Evolutionary conservation across 768 basidiomycete species (phyloP).

Genomic region (Paxillus rubicundulus): DNA sequence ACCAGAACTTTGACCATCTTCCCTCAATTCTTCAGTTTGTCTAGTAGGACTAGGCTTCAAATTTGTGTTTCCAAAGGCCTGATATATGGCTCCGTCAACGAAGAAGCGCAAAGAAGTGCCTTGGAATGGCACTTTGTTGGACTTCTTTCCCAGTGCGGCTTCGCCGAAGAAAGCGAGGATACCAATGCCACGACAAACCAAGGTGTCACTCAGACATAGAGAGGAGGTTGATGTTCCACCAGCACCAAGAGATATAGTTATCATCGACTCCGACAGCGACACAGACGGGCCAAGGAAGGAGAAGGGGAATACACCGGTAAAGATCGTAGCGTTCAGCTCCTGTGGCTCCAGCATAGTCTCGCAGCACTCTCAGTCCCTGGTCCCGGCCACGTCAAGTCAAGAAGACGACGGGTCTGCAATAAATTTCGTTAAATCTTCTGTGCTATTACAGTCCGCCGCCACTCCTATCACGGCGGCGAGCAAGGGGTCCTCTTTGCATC

Average conservation of each 20-base stretch:
- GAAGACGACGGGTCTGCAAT: not conserved
- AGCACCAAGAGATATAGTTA: constrained; percentile 44
- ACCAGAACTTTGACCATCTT: too few relatives aligned
- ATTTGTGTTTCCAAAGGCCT: too few relatives aligned
- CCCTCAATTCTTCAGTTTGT: too few relatives aligned
- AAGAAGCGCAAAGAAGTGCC: constrained; percentile 35
- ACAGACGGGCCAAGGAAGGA: constrained; percentile 8
- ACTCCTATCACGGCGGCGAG: not conserved
- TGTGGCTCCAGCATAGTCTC: not conserved
- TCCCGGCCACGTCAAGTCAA: not conserved
- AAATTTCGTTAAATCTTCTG: constrained; percentile 28
- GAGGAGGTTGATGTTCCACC: constrained; percentile 3
- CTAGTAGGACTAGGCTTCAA: too few relatives aligned
- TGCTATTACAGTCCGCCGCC: constrained; percentile 14
- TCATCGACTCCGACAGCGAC: constrained; percentile 65
- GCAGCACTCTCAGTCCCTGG: not conserved
- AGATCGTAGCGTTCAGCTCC: not conserved
- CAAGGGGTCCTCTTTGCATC: not conserved
- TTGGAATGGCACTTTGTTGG: constrained; percentile 40
- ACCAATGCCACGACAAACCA: constrained; percentile 5
- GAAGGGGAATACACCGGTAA: not conserved
- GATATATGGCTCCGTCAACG: constrained; percentile 37
- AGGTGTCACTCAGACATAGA: constrained; percentile 3
- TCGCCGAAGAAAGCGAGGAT: constrained; percentile 20
- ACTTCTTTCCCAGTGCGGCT: constrained; percentile 42